These are phyloP conservation scores for Neohortaea acidophila DNA, from an alignment of 495 filamentous ascomycete genomes.

Conservation along the genomic window DNA sequence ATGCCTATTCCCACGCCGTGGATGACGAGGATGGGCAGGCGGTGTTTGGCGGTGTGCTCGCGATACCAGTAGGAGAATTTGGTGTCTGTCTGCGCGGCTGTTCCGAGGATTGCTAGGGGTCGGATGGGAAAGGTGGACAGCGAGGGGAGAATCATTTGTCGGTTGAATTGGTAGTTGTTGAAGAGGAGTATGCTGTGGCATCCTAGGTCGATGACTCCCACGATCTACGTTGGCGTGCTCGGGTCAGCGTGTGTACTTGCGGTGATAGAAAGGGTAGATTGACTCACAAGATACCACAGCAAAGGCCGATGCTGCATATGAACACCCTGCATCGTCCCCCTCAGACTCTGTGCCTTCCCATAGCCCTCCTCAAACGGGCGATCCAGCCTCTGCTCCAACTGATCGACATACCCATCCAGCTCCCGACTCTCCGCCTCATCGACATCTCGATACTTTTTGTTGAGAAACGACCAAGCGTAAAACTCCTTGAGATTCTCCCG, in stretches of 20 bases:
- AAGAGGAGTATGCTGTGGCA: constrained; percentile 27
- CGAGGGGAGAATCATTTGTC: constrained; percentile 23
- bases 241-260: too few species aligned
- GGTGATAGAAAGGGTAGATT: too few species aligned
- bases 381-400: constrained; percentile 34
- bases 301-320: constrained; percentile 43
- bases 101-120: constrained; percentile 28
- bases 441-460: constrained; percentile 18
- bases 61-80: constrained; percentile 53
- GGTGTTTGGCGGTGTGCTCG: constrained; percentile 39
- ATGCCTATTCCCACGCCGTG: constrained; percentile 60
- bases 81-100: constrained; percentile 32
- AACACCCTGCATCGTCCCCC: constrained; percentile 45
- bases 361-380: constrained; percentile 36
- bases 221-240: too few species aligned
- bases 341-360: constrained; percentile 37
- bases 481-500: constrained; percentile 51
- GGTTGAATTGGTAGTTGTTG: constrained; percentile 32
- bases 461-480: constrained; percentile 43
- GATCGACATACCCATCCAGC: constrained; percentile 38
- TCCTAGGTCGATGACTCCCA: too few species aligned
- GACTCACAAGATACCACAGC: constrained; percentile 43
- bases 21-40: constrained; percentile 46
- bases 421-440: constrained; percentile 36
- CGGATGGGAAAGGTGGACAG: constrained; percentile 40